Conservation (phyloP, 2,329 filamentous ascomycete genomes). For the Neofusicoccum laricinum region DNA sequence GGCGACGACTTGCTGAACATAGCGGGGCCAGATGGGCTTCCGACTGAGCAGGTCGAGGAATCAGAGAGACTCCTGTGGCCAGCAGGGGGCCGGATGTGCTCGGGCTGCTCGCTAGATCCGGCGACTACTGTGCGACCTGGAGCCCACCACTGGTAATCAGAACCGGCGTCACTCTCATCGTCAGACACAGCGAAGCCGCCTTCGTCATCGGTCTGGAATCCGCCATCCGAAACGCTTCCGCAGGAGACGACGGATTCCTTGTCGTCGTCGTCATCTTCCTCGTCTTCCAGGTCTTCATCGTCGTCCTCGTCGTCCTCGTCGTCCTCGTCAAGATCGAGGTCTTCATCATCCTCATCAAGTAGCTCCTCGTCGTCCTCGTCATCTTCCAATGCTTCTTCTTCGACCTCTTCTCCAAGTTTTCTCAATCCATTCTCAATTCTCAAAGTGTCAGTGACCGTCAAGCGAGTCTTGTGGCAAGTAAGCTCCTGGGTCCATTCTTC, state of each 20-base stretch:
- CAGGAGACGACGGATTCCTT: constrained; percentile 28
- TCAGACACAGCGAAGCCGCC: constrained; percentile 69
- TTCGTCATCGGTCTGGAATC: constrained; percentile 79
- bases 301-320: constrained; percentile 43
- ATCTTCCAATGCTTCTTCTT: constrained; percentile 79
- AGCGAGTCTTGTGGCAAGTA: constrained; percentile 61
- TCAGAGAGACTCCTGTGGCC: constrained; percentile 49
- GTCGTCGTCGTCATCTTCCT: constrained; percentile 47
- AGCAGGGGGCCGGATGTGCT: constrained; percentile 43
- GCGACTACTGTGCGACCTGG: constrained; percentile 50
- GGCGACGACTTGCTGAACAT: constrained; percentile 22
- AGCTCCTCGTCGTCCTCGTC: constrained; percentile 64
- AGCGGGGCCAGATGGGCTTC: constrained; percentile 30
- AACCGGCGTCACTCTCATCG: constrained; percentile 62
- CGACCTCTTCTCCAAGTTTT: constrained; percentile 80
- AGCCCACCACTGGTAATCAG: constrained; percentile 66
- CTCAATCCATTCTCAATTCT: constrained; percentile 87
- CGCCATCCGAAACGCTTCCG: constrained; percentile 53
- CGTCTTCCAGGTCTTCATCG: no score
- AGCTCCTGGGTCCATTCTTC: constrained; percentile 84
- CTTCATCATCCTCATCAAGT: constrained; percentile 46
- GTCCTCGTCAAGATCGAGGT: constrained; percentile 28
- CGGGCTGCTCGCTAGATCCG: constrained; percentile 52
- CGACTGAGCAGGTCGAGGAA: constrained; percentile 54
- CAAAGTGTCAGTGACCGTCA: constrained; percentile 88